Evolutionary conservation across 2,329 filamentous ascomycete species (phyloP).

Genomic region (Ophiostoma pallidulum): DNA sequence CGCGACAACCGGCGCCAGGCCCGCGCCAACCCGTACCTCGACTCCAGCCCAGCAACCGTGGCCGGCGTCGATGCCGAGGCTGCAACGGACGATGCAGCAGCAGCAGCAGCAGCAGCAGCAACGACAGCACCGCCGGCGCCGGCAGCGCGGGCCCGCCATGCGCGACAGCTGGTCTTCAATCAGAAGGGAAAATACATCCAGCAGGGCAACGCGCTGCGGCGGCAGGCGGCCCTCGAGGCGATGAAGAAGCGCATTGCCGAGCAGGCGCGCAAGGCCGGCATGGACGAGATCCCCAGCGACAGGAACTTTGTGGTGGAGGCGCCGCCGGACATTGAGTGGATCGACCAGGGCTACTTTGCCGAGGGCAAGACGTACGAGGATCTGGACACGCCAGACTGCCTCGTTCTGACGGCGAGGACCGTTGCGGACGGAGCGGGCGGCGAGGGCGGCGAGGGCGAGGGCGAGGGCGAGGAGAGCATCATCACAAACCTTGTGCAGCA

Average conservation of each 20-base stretch:
- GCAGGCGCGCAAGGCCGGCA: slow-evolving; percentile 77
- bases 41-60: slow-evolving; percentile 53
- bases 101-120: slow-evolving; percentile 37
- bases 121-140: slow-evolving; percentile 34
- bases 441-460: slow-evolving; percentile 22
- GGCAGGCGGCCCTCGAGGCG: slow-evolving; percentile 79
- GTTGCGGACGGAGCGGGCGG: slow-evolving; percentile 40
- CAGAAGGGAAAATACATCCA: slow-evolving; percentile 96
- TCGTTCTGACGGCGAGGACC: slow-evolving; percentile 35
- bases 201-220: slow-evolving; percentile 79
- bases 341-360: slow-evolving; percentile 76
- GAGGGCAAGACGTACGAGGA: slow-evolving; percentile 64
- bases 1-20: slow-evolving; percentile 3
- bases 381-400: slow-evolving; percentile 52
- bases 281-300: slow-evolving; percentile 86
- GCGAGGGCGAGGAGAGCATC: slow-evolving; percentile 66
- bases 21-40: slow-evolving; percentile 67
- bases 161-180: slow-evolving; percentile 79
- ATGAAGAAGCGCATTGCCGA: slow-evolving; percentile 92
- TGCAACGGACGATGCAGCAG: slow-evolving; percentile 63
- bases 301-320: slow-evolving; percentile 78
- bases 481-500: slow-evolving; percentile 89
- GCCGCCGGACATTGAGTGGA: slow-evolving; percentile 91
- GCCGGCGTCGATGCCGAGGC: slow-evolving; percentile 37
- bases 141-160: slow-evolving; percentile 52